Evolutionary conservation across 1,284 basidiomycete species (phyloP), one percentile per base, ranked within the genome.

Genomic region (Thecaphora thlaspeos): DNA sequence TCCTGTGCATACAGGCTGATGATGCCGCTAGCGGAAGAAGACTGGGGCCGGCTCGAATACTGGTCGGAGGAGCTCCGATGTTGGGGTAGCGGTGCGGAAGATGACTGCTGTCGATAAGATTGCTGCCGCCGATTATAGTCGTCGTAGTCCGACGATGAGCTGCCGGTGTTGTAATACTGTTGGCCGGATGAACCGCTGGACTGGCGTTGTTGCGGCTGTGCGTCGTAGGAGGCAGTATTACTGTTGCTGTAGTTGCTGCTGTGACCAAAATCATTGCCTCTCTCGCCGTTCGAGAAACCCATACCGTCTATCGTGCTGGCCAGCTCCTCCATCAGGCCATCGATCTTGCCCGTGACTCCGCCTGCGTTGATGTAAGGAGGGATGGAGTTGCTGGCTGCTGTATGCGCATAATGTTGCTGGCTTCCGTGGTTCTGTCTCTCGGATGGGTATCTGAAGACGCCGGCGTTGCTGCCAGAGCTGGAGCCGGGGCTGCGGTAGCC

Each of bases 1-100:
- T 60, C 64, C 14, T 63, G 56, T 3, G 57, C 56, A 37, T 68
- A 68, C 40, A 68, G 36, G 53, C 61, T 68, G 49, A 68, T 68
- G 50, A 68, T 68, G 24, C 61, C 66, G 26, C 57, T 65, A 11
- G 66, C 66, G 0, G 66, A 61, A 10, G 57, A 58, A 1, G 62
- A 65, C 14, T 58, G 54, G 15, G 62, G 62, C 22, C 62, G 55
- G 30, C 45, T 40, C 2, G 34, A 9, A 3, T 46, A 5, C 14
- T 52, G 32, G 32, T 34, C 32, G 3, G 26, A 28, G 7, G 26
- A 28, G 26, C 7, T 5, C 17, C 7, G 37, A 4, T 4, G 17
- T 5, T 38, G 14, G 37, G 5, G 37, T 15, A 38, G 19, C 19
- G 4, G 37, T 38, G 15, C 37, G 5, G 17, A 4, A 4, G 19